Evolutionary conservation across 2,329 filamentous ascomycete genomes (phyloP).

Genomic region (Stromatinia cepivora): DNA sequence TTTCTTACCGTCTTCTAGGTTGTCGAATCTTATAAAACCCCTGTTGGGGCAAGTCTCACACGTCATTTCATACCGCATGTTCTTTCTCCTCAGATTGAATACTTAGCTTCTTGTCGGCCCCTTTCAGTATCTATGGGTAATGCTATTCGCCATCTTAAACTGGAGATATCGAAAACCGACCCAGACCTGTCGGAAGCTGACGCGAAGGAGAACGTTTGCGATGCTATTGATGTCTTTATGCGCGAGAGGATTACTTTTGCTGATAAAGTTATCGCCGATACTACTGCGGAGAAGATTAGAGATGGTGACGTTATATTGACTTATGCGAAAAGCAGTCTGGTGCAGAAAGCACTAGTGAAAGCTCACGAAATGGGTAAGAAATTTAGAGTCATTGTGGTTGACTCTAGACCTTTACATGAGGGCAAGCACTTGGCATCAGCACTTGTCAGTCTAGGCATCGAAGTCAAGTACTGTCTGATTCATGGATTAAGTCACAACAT

Average conservation of each 20-base stretch:
- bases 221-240: constrained; percentile 86
- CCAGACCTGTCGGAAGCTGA: constrained; percentile 79
- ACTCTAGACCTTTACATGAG: constrained; percentile 71
- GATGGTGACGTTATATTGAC: constrained; percentile 82
- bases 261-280: constrained; percentile 79
- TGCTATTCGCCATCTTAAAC: constrained; percentile 90
- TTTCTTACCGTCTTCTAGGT: constrained; percentile 55
- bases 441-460: constrained; percentile 66
- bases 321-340: constrained; percentile 81
- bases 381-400: constrained; percentile 83
- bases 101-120: constrained; percentile 88
- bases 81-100: constrained; percentile 93
- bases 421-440: constrained; percentile 70
- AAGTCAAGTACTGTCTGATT: constrained; percentile 79
- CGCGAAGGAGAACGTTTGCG: constrained; percentile 76
- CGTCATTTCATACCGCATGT: constrained; percentile 90
- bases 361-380: constrained; percentile 69
- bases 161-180: constrained; percentile 87
- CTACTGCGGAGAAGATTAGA: constrained; percentile 72
- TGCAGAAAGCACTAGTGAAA: constrained; percentile 76
- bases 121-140: constrained; percentile 98
- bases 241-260: constrained; percentile 86
- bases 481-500: constrained; percentile 76
- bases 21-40: constrained; percentile 89
- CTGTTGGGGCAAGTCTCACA: constrained; percentile 77